Conservation (phyloP, 225 moss, liverwort and hornwort genomes). For the Climacium dendroides region DNA sequence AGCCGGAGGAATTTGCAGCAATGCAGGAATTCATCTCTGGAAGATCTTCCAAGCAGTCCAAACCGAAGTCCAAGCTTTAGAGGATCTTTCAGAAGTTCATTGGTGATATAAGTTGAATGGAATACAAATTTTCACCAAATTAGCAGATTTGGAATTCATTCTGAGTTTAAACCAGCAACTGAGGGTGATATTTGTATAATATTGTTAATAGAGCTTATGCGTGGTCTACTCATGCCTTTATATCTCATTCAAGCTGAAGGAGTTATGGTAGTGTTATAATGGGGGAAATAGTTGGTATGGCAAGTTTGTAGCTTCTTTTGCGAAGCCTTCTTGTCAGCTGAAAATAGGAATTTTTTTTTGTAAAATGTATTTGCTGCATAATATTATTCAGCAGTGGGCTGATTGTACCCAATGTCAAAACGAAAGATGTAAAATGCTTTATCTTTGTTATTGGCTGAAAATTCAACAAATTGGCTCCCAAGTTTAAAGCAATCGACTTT, state of each 20-base stretch:
- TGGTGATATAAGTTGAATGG: background rate
- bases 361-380: background rate
- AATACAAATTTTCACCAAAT: background rate
- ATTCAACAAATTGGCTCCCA: background rate
- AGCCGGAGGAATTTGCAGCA: slow-evolving; percentile 65
- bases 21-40: slow-evolving; percentile 78
- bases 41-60: slow-evolving; percentile 38
- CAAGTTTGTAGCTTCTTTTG: background rate
- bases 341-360: background rate
- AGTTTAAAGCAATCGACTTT: background rate
- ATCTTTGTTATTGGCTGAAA: background rate
- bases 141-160: background rate
- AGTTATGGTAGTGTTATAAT: background rate
- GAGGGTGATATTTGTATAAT: background rate
- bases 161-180: background rate
- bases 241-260: background rate
- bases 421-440: background rate
- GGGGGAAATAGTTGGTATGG: background rate
- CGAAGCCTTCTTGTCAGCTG: background rate
- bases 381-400: background rate
- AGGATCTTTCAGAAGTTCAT: background rate
- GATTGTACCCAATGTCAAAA: background rate
- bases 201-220: background rate
- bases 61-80: slow-evolving; percentile 57
- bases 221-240: background rate